Percentiles rank a stretch among this genome's conserved stretches.
These are phyloP conservation scores for Thelonectria olida DNA, from an alignment of 2,329 filamentous ascomycete genomes.

Conservation along the genomic window DNA sequence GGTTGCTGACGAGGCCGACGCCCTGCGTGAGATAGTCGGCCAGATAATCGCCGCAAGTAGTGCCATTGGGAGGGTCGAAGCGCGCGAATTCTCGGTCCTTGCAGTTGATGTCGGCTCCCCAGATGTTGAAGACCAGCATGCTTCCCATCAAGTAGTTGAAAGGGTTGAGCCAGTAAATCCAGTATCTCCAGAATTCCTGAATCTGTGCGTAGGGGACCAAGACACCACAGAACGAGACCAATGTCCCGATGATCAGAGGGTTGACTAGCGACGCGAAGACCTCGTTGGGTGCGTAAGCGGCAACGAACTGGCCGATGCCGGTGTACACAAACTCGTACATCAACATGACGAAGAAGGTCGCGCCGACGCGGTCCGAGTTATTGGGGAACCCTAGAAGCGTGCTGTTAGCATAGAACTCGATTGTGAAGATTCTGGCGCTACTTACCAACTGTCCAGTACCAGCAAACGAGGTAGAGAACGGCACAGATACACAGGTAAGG, in stretches of 20 bases:
- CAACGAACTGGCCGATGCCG: conserved; percentile 70
- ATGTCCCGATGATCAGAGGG: conserved; percentile 62
- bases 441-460: conserved; percentile 63
- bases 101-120: conserved; percentile 58
- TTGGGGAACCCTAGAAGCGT: conserved; percentile 53
- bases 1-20: conserved; percentile 56
- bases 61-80: conserved; percentile 59
- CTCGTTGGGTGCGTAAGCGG: conserved; percentile 69
- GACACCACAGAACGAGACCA: conserved; percentile 79
- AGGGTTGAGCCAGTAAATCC: conserved; percentile 70
- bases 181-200: conserved; percentile 73
- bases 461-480: conserved; percentile 61
- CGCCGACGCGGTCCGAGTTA: conserved; percentile 57
- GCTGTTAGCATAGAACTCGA: not conserved
- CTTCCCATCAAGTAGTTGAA: conserved; percentile 70
- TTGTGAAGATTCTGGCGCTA: not conserved
- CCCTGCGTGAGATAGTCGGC: conserved; percentile 56
- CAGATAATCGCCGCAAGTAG: conserved; percentile 69
- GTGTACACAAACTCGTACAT: conserved; percentile 70
- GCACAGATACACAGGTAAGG: conserved; percentile 56
- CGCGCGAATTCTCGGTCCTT: conserved; percentile 57
- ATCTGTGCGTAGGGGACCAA: conserved; percentile 73
- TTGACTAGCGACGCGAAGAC: conserved; percentile 68
- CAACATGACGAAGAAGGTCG: conserved; percentile 63
- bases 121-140: conserved; percentile 62